Base-by-base conservation (phyloP, 2,329 filamentous ascomycete species). In the Venturia pyrina region DNA sequence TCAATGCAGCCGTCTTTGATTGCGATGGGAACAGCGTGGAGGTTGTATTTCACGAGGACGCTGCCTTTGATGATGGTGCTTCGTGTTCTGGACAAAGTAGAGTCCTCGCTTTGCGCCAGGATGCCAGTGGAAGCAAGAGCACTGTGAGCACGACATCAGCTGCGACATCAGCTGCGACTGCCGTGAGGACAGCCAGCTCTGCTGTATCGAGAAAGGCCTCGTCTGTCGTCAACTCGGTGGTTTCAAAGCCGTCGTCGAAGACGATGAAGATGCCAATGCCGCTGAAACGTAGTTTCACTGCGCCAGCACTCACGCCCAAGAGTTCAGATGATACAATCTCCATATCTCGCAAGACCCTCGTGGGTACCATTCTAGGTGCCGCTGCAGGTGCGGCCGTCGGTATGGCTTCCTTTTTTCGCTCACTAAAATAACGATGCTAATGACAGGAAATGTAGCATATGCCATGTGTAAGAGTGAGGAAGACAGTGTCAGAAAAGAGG, bases 21-120 rank as follows among this genome's bases (percentile, higher is more conserved):
- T 83, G 90, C 65, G 91, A 96, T 78, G 90, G 90, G 63, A 96
- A 96, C 78, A 89, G 84, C 70, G 87, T 96, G 73, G 90, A 95
- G 73, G 89, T 90, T 40, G 85, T 93, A 62, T 89, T 86, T 74
- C 80, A 81, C 64, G 77, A 78, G 64, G 76, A 73, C 50, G 75
- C 74, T 46, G 75, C 74, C 68, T 71, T 69, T 67, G 75, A 77
- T 57, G 76, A 78, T 64, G 66, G 68, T 15, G 63, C 70, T n/a
- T 68, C 69, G 24, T 75, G 73, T 2, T 73, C 77, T 24, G 74
- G 79, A 21, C 71, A 77, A 46, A 67, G 65, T 63, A 44, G 65
- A 24, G 59, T 67, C 5, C 59, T 67, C 44, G 64, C 43, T 59
- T 80, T 78, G 78, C 77, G 77, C 68, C 71, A 77, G 50, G 73